These are phyloP conservation scores for Umbelopsis sp. DNA, from an alignment of 192 early-diverging fungal genomes.

Conservation along the genomic window DNA sequence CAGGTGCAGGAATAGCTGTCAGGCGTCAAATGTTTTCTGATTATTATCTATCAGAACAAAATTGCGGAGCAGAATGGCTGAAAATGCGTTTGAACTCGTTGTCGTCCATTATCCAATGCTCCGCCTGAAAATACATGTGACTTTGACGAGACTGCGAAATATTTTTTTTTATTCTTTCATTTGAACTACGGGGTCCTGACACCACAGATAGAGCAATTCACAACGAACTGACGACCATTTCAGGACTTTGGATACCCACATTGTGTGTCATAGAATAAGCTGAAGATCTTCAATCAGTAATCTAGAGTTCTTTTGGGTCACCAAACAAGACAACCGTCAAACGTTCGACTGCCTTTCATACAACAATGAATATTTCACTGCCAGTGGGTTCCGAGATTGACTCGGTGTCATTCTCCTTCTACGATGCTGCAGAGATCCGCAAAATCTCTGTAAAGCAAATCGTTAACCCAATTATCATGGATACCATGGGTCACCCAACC, in stretches of 20 bases:
- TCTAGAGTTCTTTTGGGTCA: constrained; percentile 8
- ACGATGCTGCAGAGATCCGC: constrained; percentile 81
- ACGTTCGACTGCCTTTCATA: not conserved
- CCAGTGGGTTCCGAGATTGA: constrained; percentile 80
- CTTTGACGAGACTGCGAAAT: constrained; percentile 7
- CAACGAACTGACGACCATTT: constrained; percentile 11
- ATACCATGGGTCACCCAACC: constrained; percentile 87
- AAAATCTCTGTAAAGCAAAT: constrained; percentile 96
- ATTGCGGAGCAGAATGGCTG: no score
- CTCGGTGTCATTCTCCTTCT: constrained; percentile 93
- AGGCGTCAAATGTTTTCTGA: no score
- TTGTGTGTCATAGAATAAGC: constrained; percentile 17
- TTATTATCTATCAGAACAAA: no score
- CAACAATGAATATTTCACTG: constrained; percentile 81
- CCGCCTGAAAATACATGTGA: not conserved
- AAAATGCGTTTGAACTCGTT: not conserved
- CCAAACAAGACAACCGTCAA: constrained; percentile 5
- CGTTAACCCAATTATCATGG: constrained; percentile 83
- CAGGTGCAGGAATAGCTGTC: no score
- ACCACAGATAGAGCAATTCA: not conserved
- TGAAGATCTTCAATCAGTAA: not conserved
- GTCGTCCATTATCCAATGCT: not conserved
- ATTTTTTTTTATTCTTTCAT: constrained; percentile 7
- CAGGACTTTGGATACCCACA: constrained; percentile 15
- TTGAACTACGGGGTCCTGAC: not conserved